Evolutionary conservation across 306 rosid species (phyloP).

Genomic region (Acacia acuminata): DNA sequence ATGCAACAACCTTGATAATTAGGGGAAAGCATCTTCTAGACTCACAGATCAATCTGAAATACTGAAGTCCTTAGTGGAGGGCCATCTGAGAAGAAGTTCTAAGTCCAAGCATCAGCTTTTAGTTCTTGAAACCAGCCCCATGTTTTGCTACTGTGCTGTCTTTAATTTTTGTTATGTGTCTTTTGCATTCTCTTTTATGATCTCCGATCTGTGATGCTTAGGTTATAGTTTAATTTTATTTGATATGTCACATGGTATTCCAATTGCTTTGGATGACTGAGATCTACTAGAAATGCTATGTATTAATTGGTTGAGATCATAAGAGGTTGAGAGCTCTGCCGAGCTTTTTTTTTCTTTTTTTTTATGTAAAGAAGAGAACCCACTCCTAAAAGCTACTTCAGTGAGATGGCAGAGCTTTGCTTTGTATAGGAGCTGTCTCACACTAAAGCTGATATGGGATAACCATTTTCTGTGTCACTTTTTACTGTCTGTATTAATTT

Average conservation of each 20-base stretch:
- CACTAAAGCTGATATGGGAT: background rate
- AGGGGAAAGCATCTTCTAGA: background rate
- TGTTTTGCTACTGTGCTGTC: background rate
- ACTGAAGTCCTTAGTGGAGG: background rate
- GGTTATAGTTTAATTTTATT: background rate
- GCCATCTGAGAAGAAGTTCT: background rate
- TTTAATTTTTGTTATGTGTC: background rate
- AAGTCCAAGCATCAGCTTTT: background rate
- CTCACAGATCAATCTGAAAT: background rate
- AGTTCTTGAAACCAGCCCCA: background rate
- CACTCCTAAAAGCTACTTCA: background rate
- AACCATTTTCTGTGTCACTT: background rate
- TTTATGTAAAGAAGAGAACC: background rate
- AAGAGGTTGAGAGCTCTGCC: background rate
- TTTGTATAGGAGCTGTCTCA: background rate
- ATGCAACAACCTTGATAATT: background rate
- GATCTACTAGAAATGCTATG: background rate
- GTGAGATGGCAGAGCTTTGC: background rate
- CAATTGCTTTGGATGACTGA: background rate
- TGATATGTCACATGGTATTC: background rate
- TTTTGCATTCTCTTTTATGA: background rate
- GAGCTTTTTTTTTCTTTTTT: too few relatives aligned
- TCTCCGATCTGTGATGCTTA: background rate
- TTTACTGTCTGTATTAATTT: background rate
- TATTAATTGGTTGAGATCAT: background rate